phyloP scores from a whole-genome alignment of 345 rosid species.

The Sisymbrium irio region DNA sequence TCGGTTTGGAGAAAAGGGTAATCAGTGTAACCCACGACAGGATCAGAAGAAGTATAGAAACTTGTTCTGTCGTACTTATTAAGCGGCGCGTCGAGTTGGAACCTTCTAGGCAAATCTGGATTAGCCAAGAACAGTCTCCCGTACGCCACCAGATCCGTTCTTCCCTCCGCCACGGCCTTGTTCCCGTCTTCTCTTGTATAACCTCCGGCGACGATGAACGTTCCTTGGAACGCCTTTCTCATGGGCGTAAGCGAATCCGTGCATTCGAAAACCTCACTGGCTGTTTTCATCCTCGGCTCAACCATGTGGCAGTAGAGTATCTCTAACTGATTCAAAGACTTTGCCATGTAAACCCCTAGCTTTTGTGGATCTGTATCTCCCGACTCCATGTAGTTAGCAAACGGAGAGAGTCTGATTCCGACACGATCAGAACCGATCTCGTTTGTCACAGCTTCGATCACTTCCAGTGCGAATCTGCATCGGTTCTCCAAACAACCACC shows the following conservation, averaged over 20 bases:
- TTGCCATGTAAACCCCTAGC: slow-evolving; percentile 58
- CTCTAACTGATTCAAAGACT: slow-evolving; percentile 49
- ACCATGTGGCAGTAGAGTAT: slow-evolving; percentile 51
- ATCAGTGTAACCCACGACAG: slow-evolving; percentile 63
- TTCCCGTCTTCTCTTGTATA: slow-evolving; percentile 38
- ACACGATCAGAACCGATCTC: slow-evolving; percentile 69
- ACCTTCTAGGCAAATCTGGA: slow-evolving; percentile 71
- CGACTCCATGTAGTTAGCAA: slow-evolving; percentile 48
- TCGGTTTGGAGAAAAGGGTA: slow-evolving; percentile 51
- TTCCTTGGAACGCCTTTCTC: slow-evolving; percentile 41
- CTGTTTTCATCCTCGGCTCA: slow-evolving; percentile 43
- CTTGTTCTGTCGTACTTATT: slow-evolving; percentile 49
- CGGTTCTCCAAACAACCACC: slow-evolving; percentile 72
- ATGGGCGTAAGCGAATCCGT: slow-evolving; percentile 29
- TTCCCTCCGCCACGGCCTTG: slow-evolving; percentile 28
- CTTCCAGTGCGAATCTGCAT: slow-evolving; percentile 57
- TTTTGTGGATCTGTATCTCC: slow-evolving; percentile 60
- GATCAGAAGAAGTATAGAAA: slow-evolving; percentile 40
- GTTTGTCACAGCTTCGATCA: slow-evolving; percentile 51
- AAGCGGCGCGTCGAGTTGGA: slow-evolving; percentile 48
- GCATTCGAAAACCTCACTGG: slow-evolving; percentile 19
- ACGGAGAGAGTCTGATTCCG: slow-evolving; percentile 71
- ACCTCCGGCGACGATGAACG: slow-evolving; percentile 45
- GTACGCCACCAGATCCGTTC: slow-evolving; percentile 53
- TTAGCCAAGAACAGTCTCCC: slow-evolving; percentile 66